Base-by-base conservation (phyloP, 805 yeast genomes). In the Starmerella floris region DNA sequence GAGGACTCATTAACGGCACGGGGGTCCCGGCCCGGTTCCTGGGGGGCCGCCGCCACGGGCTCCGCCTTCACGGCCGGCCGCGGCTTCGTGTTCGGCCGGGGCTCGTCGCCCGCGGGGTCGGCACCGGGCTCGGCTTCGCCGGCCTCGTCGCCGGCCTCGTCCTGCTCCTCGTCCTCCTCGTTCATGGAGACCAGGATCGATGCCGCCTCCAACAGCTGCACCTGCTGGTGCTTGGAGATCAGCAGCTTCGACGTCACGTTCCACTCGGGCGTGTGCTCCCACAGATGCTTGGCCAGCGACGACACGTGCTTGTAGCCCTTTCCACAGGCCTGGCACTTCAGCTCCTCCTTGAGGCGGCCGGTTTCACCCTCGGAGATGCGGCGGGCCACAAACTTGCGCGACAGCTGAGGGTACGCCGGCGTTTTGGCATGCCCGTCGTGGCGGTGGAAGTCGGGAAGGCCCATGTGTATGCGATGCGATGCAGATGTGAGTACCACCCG, bases 211-310 rank as follows among this genome's bases (percentile, higher is more conserved):
- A 82, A 66, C 30, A 82, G 66, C 61, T 82, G 93, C 15, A 83
- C 93, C 58, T 82, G 93, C 60, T 82, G 93, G 61, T 82, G 93
- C 60, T 82, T 82, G n/a, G 83, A 77, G 30, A 84, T 82, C 30
- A 79, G 65, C 41, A 83, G 65, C 58, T 80, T 81, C 51, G 82
- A 79, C 3, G 94, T 84, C 58, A 79, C 78, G 54, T 76, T 81
- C 95, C 95, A 83, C 57, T 84, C 94, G 0, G 94, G 94, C 0
- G 95, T 83, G 59, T 83, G 95, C 57, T 83, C 95, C 94, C 94
- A 83, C 31, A 83, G 62, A 62, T 83, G 94, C 60, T 83, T 83
- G 2, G 93, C 91, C 46, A 83, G 68, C n/a, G 87, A 78, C 1
- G 85, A 77, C 5, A 83, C 79, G 62, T 83, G 95, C 58, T 83